Conservation (phyloP, 805 yeast genomes). For the Tetrapisispora arboricola region DNA sequence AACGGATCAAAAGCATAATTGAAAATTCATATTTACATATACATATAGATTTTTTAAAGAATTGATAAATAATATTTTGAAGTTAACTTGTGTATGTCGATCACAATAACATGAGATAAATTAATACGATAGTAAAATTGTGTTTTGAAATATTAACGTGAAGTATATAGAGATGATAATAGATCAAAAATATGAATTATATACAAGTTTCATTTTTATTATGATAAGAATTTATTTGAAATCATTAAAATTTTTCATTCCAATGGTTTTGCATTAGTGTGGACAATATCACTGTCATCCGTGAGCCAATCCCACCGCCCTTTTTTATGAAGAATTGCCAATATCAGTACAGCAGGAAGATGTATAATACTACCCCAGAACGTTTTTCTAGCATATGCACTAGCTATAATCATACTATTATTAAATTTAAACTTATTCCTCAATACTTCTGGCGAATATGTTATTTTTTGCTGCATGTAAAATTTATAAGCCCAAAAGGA, state of each 20-base stretch:
- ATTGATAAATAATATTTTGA: no score
- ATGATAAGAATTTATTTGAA: no score
- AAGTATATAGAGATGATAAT: neutral
- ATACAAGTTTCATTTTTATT: neutral
- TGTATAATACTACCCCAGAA: constrained; percentile 96
- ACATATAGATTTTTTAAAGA: no score
- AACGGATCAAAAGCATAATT: neutral
- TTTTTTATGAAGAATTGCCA: constrained; percentile 91
- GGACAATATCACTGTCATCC: constrained; percentile 13
- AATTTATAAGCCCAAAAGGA: constrained; percentile 68
- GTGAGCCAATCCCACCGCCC: constrained; percentile 85
- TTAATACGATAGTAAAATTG: neutral
- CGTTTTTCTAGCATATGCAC: constrained; percentile 64
- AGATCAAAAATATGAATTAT: neutral
- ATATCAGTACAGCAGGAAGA: constrained; percentile 74
- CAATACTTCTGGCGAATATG: constrained; percentile 35
- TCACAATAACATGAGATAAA: neutral
- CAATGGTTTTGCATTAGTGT: neutral
- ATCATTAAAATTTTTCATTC: neutral
- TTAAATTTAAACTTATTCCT: constrained; percentile 29
- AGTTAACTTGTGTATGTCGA: neutral
- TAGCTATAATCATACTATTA: constrained; percentile 53
- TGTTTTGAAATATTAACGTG: neutral
- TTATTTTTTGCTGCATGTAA: constrained; percentile 70
- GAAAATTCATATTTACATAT: no score